A percentile compares a stretch with the other conserved stretches of the same genome.
Conservation (phyloP, 2,329 filamentous ascomycete species). For the Exophiala sp. region DNA sequence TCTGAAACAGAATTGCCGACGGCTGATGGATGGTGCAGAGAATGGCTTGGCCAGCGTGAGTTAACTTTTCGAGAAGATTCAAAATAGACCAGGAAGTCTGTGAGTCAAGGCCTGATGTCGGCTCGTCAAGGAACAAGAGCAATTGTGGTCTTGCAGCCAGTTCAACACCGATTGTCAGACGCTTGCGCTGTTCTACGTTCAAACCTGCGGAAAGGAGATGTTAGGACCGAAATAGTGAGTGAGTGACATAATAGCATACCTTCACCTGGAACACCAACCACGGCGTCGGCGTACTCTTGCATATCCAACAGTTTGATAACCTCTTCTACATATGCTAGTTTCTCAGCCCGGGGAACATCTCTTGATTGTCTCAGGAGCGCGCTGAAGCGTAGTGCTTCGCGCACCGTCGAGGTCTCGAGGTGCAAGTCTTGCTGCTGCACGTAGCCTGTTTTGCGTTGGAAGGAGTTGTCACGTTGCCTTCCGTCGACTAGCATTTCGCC, state of each 20-base stretch:
- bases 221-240: neutral
- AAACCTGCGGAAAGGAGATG: constrained; percentile 36
- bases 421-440: constrained; percentile 92
- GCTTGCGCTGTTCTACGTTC: constrained; percentile 63
- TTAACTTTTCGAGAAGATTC: constrained; percentile 81
- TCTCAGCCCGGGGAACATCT: constrained; percentile 66
- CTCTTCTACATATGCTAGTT: constrained; percentile 85
- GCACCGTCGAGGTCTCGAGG: constrained; percentile 75
- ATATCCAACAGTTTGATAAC: constrained; percentile 88
- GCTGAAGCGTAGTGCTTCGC: constrained; percentile 82
- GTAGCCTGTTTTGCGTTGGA: constrained; percentile 88
- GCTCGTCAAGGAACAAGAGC: constrained; percentile 85
- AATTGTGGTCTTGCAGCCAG: constrained; percentile 86
- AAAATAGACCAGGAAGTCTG: constrained; percentile 92
- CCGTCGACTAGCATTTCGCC: constrained; percentile 83
- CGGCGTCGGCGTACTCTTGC: constrained; percentile 81
- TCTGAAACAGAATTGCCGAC: constrained; percentile 87
- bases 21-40: constrained; percentile 97
- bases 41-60: constrained; percentile 82
- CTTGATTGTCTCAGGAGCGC: constrained; percentile 80
- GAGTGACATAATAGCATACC: constrained; percentile 41
- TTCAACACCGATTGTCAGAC: constrained; percentile 88
- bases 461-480: constrained; percentile 67
- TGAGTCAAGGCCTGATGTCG: constrained; percentile 89
- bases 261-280: constrained; percentile 85